These are phyloP conservation scores for Aciculosporium take DNA, from an alignment of 2,329 filamentous ascomycete genomes.

Conservation along the genomic window DNA sequence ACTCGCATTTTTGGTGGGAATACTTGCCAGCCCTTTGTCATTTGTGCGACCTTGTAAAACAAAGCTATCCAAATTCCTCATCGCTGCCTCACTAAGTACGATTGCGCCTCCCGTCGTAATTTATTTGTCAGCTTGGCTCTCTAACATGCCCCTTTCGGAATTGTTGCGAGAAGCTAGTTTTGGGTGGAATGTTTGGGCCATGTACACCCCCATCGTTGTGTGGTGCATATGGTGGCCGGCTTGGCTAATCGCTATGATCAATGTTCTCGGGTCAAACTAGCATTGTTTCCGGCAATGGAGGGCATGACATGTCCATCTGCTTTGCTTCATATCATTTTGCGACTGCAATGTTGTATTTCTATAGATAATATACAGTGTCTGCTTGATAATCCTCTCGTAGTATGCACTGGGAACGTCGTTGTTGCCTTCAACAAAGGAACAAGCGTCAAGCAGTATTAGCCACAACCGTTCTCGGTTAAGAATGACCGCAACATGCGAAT, in stretches of 20 bases:
- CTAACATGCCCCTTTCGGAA: conserved; percentile 30
- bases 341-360: neutral
- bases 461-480: neutral
- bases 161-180: conserved; percentile 63
- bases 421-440: neutral
- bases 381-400: neutral
- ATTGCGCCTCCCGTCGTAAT: conserved; percentile 47
- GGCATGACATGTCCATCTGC: neutral
- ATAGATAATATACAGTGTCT: neutral
- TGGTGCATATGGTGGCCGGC: conserved; percentile 95
- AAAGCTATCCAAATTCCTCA: conserved; percentile 25
- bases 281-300: neutral
- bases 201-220: conserved; percentile 80
- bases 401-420: neutral
- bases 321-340: neutral
- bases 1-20: conserved; percentile 69
- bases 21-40: conserved; percentile 64
- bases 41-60: conserved; percentile 45
- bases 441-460: neutral
- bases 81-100: conserved; percentile 39
- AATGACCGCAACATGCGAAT: neutral
- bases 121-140: conserved; percentile 30
- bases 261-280: conserved; percentile 30
- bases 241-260: conserved; percentile 55
- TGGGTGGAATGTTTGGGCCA: conserved; percentile 77